phyloP scores from a whole-genome alignment of 202 grass and related monocot species.

The Alloteropsis angusta region DNA sequence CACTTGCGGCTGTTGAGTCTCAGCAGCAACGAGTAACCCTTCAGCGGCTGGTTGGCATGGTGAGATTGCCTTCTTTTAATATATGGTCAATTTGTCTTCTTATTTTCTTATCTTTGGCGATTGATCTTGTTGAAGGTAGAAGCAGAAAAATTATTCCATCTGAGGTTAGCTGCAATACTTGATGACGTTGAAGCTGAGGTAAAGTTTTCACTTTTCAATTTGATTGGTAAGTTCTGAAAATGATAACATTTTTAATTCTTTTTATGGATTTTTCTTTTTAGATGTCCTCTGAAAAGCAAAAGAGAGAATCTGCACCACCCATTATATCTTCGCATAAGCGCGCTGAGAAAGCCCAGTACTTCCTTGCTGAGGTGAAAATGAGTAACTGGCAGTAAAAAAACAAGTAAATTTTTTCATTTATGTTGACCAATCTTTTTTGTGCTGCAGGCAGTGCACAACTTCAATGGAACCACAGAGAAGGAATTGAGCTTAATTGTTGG shows the following conservation, averaged over 20 bases:
- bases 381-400: constrained; percentile 1
- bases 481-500: constrained; percentile 91
- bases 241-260: neutral
- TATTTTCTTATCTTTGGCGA: constrained; percentile 17
- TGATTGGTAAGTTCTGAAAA: neutral
- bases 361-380: constrained; percentile 86
- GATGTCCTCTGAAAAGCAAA: constrained; percentile 95
- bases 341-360: constrained; percentile 84
- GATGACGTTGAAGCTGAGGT: constrained; percentile 99
- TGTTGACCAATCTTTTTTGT: constrained; percentile 4
- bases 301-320: constrained; percentile 82
- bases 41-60: constrained; percentile 80
- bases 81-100: neutral
- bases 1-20: constrained; percentile 81
- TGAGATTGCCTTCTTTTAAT: constrained; percentile 28
- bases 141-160: constrained; percentile 89
- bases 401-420: neutral
- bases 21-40: constrained; percentile 84
- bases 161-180: constrained; percentile 89
- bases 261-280: constrained; percentile 24
- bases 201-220: constrained; percentile 23
- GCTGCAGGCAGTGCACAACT: constrained; percentile 73
- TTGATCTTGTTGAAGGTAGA: constrained; percentile 67
- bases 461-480: constrained; percentile 75
- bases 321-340: constrained; percentile 66